A percentile compares a stretch with the other conserved stretches of the same genome.
Conservation (phyloP, 345 rosid species). For the Salix purpurea region DNA sequence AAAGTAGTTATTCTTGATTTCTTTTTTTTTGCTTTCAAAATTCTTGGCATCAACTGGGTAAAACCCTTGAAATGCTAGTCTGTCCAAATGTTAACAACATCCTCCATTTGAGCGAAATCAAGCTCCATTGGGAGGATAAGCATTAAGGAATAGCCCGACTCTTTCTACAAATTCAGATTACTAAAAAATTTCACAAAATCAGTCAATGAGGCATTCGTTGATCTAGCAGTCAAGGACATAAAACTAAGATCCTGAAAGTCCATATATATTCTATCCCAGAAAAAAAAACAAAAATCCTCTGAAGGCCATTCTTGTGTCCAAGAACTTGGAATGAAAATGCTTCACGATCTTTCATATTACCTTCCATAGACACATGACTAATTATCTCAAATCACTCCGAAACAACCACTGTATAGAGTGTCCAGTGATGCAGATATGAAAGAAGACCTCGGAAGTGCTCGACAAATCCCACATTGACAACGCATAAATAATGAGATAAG, state of each 20-base stretch:
- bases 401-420: background rate
- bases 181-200: background rate
- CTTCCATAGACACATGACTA: background rate
- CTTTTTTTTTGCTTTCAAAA: too few species aligned
- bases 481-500: too few species aligned
- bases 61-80: too few species aligned
- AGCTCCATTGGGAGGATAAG: background rate
- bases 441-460: background rate
- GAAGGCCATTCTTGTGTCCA: background rate
- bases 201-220: background rate
- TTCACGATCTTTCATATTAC: background rate
- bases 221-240: background rate
- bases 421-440: background rate
- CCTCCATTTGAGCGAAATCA: background rate
- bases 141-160: background rate
- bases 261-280: background rate
- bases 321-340: background rate
- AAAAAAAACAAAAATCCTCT: background rate
- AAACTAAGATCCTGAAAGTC: background rate
- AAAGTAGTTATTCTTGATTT: too few species aligned
- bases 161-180: background rate
- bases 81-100: background rate
- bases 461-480: conserved; percentile 4
- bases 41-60: too few species aligned
- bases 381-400: background rate